Conservation (phyloP, 2,329 filamentous ascomycete genomes). For the Incumbomyces delicatus region DNA sequence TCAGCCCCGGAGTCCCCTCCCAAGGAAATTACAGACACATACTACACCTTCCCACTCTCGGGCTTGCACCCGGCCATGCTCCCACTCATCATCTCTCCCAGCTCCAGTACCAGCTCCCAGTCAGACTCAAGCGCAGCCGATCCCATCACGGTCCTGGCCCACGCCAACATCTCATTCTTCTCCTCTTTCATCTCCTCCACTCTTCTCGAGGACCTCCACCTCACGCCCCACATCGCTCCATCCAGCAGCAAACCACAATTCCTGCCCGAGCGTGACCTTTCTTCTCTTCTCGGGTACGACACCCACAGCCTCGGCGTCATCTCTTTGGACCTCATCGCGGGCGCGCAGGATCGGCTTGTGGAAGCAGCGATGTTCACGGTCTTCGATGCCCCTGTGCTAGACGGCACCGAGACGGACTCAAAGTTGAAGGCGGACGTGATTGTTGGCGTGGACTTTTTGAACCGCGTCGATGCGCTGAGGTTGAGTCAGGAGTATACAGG, state of each 20-base stretch:
- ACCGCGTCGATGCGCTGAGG: background rate
- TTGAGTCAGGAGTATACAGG: background rate
- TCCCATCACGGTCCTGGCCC: background rate
- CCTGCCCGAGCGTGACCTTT: background rate
- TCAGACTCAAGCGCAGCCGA: background rate
- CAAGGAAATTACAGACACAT: background rate
- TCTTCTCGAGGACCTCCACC: background rate
- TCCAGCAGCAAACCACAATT: background rate
- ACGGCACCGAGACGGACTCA: background rate
- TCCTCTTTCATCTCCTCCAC: background rate
- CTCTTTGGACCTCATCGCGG: background rate
- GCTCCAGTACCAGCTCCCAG: background rate
- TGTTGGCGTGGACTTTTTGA: constrained; percentile 1
- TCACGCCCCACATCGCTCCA: background rate
- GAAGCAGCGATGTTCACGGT: background rate
- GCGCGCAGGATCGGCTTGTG: background rate
- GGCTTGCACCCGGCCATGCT: background rate
- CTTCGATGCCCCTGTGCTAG: background rate
- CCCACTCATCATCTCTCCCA: background rate
- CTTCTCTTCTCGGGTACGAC: too few relatives aligned
- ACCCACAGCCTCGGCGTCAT: background rate
- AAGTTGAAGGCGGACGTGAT: background rate
- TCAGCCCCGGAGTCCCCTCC: background rate
- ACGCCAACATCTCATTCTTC: background rate
- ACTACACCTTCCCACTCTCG: background rate